Evolutionary conservation across 176 grass and related monocot species (phyloP).

Genomic region (Carex scoparia): DNA sequence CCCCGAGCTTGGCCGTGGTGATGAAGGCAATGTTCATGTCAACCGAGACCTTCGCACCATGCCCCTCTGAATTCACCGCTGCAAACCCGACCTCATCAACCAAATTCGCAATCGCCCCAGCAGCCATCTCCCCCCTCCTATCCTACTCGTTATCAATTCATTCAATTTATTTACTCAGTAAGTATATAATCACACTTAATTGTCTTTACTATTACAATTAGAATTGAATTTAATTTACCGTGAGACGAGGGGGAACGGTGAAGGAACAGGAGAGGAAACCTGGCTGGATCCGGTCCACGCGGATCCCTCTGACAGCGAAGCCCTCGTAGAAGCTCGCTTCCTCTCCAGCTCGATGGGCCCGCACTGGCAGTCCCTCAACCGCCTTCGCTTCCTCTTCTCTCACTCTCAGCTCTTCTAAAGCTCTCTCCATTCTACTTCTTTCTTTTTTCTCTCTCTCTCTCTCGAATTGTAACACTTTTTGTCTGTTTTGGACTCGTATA

Average conservation of each 20-base stretch:
- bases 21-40: conserved; percentile 76
- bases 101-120: conserved; percentile 56
- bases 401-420: conserved; percentile 29
- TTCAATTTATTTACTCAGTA: too few species aligned
- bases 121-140: conserved; percentile 21
- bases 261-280: conserved; percentile 73
- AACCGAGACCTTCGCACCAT: conserved; percentile 44
- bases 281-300: conserved; percentile 43
- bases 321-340: conserved; percentile 64
- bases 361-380: conserved; percentile 40
- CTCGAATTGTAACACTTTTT: too few species aligned
- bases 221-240: conserved; percentile 7
- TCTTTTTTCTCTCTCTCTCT: not conserved
- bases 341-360: conserved; percentile 10
- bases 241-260: conserved; percentile 64
- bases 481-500: too few species aligned
- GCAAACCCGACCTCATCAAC: conserved; percentile 54
- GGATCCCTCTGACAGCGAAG: conserved; percentile 60
- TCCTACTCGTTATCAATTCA: conserved; percentile 21
- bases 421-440: conserved; percentile 29
- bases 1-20: conserved; percentile 34
- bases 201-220: too few species aligned
- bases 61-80: conserved; percentile 33
- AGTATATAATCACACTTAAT: too few species aligned
- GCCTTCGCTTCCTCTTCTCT: conserved; percentile 26